A percentile compares a stretch with the other conserved stretches of the same genome.
Evolutionary conservation across 257 asterid genomes (phyloP).

Genomic region (Nyctanthes arbortristis): DNA sequence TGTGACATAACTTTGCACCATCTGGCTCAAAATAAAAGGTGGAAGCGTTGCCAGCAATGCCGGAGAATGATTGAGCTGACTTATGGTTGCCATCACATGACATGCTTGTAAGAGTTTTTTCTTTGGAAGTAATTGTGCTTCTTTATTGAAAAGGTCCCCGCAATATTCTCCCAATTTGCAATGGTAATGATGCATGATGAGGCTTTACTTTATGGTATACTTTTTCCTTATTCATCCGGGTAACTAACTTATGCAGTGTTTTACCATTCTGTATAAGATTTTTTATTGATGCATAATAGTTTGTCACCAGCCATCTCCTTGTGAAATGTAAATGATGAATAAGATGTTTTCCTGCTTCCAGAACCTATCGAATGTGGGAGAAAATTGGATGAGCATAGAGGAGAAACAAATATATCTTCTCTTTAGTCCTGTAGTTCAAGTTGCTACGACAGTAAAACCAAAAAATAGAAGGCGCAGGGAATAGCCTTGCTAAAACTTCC

Average conservation of each 20-base stretch:
- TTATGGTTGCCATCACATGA: slow-evolving; percentile 76
- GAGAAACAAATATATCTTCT: too few species aligned
- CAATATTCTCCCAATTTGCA: too few species aligned
- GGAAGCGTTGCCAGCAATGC: slow-evolving; percentile 78
- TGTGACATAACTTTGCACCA: slow-evolving; percentile 42
- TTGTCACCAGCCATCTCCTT: not conserved
- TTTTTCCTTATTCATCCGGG: too few species aligned
- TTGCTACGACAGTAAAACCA: too few species aligned
- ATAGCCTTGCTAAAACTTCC: not conserved
- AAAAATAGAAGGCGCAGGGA: not conserved
- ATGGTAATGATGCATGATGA: too few species aligned
- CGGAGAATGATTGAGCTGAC: slow-evolving; percentile 63
- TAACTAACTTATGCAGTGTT: too few species aligned
- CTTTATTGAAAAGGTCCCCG: too few species aligned
- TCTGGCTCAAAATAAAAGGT: slow-evolving; percentile 52
- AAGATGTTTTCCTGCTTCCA: not conserved
- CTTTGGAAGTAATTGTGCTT: not conserved
- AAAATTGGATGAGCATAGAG: not conserved
- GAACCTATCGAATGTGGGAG: not conserved
- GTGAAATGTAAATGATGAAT: not conserved
- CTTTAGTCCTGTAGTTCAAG: too few species aligned
- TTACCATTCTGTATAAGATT: not conserved
- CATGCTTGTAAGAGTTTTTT: slow-evolving; percentile 60
- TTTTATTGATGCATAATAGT: not conserved
- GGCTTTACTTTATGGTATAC: too few species aligned